phyloP scores from a whole-genome alignment of 495 filamentous ascomycete species.

The Xylaria longipes region DNA sequence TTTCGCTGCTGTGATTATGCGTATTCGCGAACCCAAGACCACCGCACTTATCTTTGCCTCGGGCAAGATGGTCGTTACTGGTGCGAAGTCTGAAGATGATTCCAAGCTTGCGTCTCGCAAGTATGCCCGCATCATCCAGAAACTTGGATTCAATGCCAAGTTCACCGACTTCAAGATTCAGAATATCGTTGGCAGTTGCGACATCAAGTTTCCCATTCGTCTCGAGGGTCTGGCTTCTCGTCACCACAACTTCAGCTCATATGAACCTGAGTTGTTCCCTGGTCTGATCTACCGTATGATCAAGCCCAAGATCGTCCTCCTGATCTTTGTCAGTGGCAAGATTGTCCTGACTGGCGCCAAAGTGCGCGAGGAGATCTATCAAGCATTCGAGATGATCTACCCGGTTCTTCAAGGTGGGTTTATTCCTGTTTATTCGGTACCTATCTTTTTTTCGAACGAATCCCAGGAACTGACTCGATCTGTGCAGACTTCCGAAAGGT shows the following conservation, averaged over 20 bases:
- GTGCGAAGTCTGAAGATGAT: slow-evolving; percentile 98
- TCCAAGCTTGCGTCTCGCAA: slow-evolving; percentile 96
- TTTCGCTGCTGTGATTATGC: slow-evolving; percentile 99
- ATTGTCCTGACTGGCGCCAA: slow-evolving; percentile 98
- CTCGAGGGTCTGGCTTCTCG: slow-evolving; percentile 92
- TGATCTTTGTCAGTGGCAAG: slow-evolving; percentile 99
- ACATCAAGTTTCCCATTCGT: slow-evolving; percentile 99
- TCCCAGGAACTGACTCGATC: slow-evolving; percentile 10
- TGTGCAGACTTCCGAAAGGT: slow-evolving; percentile 57
- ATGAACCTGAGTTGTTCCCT: slow-evolving; percentile 98
- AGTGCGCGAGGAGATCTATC: slow-evolving; percentile 98
- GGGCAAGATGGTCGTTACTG: slow-evolving; percentile 99
- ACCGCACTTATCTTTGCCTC: slow-evolving; percentile 97
- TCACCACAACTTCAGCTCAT: slow-evolving; percentile 99
- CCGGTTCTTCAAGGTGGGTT: slow-evolving; percentile 88
- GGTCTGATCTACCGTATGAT: slow-evolving; percentile 99
- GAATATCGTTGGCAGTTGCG: slow-evolving; percentile 98
- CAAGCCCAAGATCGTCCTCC: slow-evolving; percentile 98
- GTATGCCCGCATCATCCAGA: slow-evolving; percentile 99
- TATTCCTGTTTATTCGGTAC: too few relatives aligned
- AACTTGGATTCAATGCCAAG: slow-evolving; percentile 99
- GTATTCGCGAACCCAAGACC: slow-evolving; percentile 98
- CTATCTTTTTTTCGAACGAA: neutral
- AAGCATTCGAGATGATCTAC: slow-evolving; percentile 98
- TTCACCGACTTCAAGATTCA: slow-evolving; percentile 99